phyloP scores from a whole-genome alignment of 257 asterid genomes.

The Solanum piurae region DNA sequence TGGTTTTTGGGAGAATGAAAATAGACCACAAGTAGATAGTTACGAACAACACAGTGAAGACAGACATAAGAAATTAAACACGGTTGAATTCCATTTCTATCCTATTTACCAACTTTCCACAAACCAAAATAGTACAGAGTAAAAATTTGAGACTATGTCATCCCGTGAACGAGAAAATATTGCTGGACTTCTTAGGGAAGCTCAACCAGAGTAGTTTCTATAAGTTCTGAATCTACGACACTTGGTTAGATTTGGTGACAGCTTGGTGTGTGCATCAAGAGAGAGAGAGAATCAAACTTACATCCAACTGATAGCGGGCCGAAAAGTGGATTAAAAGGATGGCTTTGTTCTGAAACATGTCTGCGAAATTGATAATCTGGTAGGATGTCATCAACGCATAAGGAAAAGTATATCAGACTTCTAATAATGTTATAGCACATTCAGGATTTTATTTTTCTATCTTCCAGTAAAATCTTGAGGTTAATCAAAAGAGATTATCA shows the following conservation, averaged over 20 bases:
- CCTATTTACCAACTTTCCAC: neutral
- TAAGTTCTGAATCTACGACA: neutral
- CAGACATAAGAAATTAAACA: neutral
- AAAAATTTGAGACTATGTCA: neutral
- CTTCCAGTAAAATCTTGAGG: neutral
- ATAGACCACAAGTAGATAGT: neutral
- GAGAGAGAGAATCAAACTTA: constrained; percentile 19
- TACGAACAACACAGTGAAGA: neutral
- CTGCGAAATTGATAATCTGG: constrained; percentile 56
- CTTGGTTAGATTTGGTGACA: neutral
- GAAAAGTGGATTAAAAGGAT: constrained; percentile 94
- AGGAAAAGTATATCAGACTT: neutral
- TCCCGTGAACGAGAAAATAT: neutral
- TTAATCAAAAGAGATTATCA: neutral
- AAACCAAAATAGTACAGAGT: neutral
- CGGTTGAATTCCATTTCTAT: neutral
- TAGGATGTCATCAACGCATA: neutral
- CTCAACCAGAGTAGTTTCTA: neutral
- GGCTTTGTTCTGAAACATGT: constrained; percentile 74
- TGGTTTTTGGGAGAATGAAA: neutral
- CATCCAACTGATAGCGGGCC: constrained; percentile 85
- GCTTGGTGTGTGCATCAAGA: neutral
- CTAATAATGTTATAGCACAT: neutral
- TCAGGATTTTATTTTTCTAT: neutral
- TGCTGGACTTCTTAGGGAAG: neutral